Base-by-base conservation (phyloP, 495 filamentous ascomycete genomes). In the Xanthoparmelia taractica region DNA sequence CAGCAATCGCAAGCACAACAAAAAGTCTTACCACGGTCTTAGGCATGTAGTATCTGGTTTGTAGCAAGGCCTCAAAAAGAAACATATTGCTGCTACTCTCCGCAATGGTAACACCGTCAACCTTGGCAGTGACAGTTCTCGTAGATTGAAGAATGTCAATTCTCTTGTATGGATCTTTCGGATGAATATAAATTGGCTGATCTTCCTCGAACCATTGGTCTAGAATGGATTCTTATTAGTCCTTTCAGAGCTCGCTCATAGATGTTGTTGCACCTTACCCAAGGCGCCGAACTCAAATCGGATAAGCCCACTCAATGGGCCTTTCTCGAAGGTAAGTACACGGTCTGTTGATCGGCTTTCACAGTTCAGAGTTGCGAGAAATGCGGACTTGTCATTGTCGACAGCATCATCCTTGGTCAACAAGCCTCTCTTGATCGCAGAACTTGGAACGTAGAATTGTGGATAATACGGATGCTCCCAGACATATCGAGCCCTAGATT, bases 141-240 rank as follows among this genome's bases (percentile, higher is more conserved):
- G 70, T 70, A 0, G 81, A 84, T 15, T 73, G 69, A 17, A 85
- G 65, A 63, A 79, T 77, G 50, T 85, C 82, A 63, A 87, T 75
- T n/a, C 84, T 78, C 61, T 83, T 84, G 68, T 79, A 82, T 0
- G 83, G 84, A 66, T 85, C 82, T 63, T 84, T 85, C 10, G 85
- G 80, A 65, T 87, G 85, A 8, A 76, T 73, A 61, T 77, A 77
- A 55, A 87, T 80, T 8, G 73, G 78, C 27, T 73, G 71, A 61
- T 85, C 83, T 74, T 88, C 85, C 66, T 79, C 80, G 67, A 79
- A 85, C 84, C 84, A 87, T 23, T 75, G 74, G 65, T 83, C 80
- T 71, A 37, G 33, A 18, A 58, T 15, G 38, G 11, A 12, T 60
- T 20, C 55, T 34, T 43, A 43, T n/a, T 8, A 31, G 41, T 27